Percentiles rank a stretch among this genome's conserved stretches.
Conservation (phyloP, 106 monocot species). For the Dendrobium officinale region DNA sequence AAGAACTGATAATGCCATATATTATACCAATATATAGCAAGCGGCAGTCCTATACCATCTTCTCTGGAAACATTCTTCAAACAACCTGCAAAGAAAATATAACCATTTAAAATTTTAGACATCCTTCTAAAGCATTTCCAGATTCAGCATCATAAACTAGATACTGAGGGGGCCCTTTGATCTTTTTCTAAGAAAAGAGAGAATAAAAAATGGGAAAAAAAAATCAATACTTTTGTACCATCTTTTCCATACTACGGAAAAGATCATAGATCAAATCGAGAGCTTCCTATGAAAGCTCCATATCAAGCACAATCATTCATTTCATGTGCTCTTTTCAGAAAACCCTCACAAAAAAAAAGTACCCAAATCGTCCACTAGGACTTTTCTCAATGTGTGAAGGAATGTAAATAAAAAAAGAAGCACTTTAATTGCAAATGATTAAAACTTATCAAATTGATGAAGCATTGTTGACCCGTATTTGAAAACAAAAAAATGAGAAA, state of each 20-base stretch:
- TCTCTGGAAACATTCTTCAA: slow-evolving; percentile 98
- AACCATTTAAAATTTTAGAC: background rate
- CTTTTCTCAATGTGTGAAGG: background rate
- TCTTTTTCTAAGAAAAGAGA: background rate
- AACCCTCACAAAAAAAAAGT: background rate
- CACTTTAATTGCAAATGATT: slow-evolving; percentile 8
- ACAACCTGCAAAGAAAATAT: slow-evolving; percentile 48
- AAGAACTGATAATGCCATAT: background rate
- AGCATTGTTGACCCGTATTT: background rate
- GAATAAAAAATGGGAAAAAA: background rate
- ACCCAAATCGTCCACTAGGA: background rate
- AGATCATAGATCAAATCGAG: background rate
- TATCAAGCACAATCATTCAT: background rate
- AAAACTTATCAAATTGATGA: background rate
- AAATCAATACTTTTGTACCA: background rate
- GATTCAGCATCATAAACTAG: background rate
- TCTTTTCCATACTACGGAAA: background rate
- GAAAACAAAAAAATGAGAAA: too few species aligned
- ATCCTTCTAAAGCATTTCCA: background rate
- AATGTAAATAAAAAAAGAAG: background rate
- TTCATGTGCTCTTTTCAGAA: background rate
- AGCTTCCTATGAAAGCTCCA: background rate
- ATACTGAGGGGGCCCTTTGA: background rate
- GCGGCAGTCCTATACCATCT: slow-evolving; percentile 99
- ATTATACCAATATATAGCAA: slow-evolving; percentile 92